Conservation (phyloP, 2,329 filamentous ascomycete species). For the Verticillium klebahnii region DNA sequence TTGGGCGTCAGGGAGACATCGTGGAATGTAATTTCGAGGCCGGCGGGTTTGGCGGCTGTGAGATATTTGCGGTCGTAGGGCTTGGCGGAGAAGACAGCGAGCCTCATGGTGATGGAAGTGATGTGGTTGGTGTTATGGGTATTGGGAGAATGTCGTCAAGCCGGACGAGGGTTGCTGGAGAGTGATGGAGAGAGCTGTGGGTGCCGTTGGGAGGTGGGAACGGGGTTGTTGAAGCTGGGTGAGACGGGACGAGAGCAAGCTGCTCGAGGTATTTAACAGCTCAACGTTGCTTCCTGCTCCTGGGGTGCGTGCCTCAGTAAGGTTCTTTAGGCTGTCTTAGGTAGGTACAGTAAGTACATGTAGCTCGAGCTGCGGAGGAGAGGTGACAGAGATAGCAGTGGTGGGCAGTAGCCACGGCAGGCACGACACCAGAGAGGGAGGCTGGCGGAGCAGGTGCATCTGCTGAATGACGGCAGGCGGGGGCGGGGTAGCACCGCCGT, state of each 20-base stretch:
- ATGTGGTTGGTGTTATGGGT: neutral
- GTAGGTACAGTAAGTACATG: neutral
- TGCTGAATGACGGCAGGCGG: neutral
- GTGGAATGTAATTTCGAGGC: constrained; percentile 51
- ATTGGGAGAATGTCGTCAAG: neutral
- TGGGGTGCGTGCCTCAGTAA: neutral
- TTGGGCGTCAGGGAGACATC: constrained; percentile 50
- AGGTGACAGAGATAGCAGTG: neutral
- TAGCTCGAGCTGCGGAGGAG: neutral
- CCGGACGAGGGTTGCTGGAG: neutral
- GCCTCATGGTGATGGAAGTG: constrained; percentile 39
- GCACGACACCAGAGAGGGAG: neutral
- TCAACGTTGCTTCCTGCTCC: neutral
- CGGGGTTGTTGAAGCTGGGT: too few relatives aligned
- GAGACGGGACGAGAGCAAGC: neutral
- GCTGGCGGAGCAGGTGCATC: neutral
- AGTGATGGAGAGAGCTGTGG: neutral
- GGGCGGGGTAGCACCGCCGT: neutral
- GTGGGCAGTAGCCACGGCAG: neutral
- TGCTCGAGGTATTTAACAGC: neutral
- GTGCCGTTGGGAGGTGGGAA: neutral
- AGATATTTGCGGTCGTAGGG: constrained; percentile 57
- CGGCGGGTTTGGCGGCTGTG: constrained; percentile 30
- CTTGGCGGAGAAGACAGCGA: constrained; percentile 62
- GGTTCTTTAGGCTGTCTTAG: neutral